Evolutionary conservation across 2,329 filamentous ascomycete species (phyloP).

Genomic region (Stachybotrys chartarum): DNA sequence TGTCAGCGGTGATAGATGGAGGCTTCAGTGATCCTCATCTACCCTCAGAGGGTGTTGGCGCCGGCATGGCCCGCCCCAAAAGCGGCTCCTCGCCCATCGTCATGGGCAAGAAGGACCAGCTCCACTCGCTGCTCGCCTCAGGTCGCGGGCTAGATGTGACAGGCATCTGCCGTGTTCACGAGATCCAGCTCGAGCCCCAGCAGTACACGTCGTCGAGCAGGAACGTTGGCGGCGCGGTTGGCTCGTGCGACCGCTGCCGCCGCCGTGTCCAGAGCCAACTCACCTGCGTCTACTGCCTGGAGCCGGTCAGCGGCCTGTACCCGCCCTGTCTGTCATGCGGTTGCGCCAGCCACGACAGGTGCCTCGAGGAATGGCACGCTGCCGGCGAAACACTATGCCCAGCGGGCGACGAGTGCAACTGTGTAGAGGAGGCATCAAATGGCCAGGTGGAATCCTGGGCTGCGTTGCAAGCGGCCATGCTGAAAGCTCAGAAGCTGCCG

Average conservation of each 20-base stretch:
- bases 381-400: constrained; percentile 51
- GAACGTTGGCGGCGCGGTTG: constrained; percentile 38
- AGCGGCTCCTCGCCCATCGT: constrained; percentile 42
- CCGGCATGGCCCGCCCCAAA: constrained; percentile 25
- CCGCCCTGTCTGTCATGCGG: constrained; percentile 56
- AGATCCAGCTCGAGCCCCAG: constrained; percentile 53
- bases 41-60: constrained; percentile 29
- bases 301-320: constrained; percentile 53
- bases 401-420: constrained; percentile 59
- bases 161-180: constrained; percentile 56
- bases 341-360: constrained; percentile 53
- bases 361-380: constrained; percentile 52
- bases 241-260: constrained; percentile 45
- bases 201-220: constrained; percentile 35
- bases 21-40: constrained; percentile 28
- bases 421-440: constrained; percentile 46
- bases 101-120: constrained; percentile 49
- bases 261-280: constrained; percentile 48
- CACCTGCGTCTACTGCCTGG: constrained; percentile 54
- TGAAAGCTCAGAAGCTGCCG: constrained; percentile 19
- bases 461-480: constrained; percentile 32
- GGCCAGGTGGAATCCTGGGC: constrained; percentile 57
- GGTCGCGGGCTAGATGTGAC: constrained; percentile 55
- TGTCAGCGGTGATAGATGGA: constrained; percentile 16
- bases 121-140: constrained; percentile 41